Base-by-base conservation (phyloP, 495 filamentous ascomycete genomes). In the Tuber brumale region DNA sequence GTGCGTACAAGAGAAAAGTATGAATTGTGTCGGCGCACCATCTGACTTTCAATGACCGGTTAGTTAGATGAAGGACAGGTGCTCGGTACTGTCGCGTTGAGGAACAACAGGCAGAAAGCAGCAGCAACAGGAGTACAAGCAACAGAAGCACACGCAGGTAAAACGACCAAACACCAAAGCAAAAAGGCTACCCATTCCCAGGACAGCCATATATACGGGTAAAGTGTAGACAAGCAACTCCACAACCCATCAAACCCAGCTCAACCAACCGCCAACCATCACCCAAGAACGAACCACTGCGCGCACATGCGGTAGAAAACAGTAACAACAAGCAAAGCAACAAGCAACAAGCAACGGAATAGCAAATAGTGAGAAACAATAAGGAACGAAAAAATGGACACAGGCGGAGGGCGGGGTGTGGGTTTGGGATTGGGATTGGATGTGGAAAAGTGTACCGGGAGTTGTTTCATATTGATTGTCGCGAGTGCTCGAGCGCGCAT, bases 381-480 rank as follows among this genome's bases (percentile, higher is more conserved):
- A 76, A 77, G 75, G 73, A 81, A 81, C 72, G 77, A 82, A 76
- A 80, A 70, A 35, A 81, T 19, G 41, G 74, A 41, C 69, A 21
- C 74, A 75, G 42, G 35, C 66, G 69, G 74, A 81, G 80, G 80
- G 79, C 78, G 77, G 76, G 80, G 78, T 80, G 76, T 48, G 70
- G 76, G 76, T 81, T 81, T 81, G 71, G 79, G 72, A 74, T 75
- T 73, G 66, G 80, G 79, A 74, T 73, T 77, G 74, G 73, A 81
- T 72, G 79, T 75, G 77, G 77, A 79, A 77, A 77, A 75, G 79
- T 76, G 77, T 77, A 79, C 81, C 80, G 74, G 80, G 81, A 82
- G 74, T 70, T 80, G 81, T 82, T 82, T 82, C 81, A 82, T 69
- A 72, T 82, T 82, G 80, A 82, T 73, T 79, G 77, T 74, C 57